A percentile compares a stretch with the other conserved stretches of the same genome.
These are phyloP conservation scores for Pholiota molesta DNA, from an alignment of 768 basidiomycete species.

Conservation along the genomic window DNA sequence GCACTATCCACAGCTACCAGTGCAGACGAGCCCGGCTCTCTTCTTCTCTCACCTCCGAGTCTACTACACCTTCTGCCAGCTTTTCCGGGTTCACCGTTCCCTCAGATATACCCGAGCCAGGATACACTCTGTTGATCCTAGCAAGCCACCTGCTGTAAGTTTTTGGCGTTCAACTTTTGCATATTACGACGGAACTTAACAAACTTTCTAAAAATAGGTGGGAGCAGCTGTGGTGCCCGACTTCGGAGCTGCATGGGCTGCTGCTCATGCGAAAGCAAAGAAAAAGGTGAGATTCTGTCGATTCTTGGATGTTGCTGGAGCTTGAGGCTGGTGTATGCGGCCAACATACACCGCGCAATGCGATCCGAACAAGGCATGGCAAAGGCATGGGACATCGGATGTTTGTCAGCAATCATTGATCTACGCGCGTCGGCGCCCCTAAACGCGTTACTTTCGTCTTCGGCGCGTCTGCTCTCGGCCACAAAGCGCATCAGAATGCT, in stretches of 20 bases:
- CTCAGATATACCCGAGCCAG: slow-evolving; percentile 51
- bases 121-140: slow-evolving; percentile 60
- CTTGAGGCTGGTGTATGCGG: not conserved
- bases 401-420: not conserved
- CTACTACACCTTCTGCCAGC: slow-evolving; percentile 5
- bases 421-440: not conserved
- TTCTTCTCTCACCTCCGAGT: not conserved
- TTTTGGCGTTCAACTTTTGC: not conserved
- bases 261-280: slow-evolving; percentile 62
- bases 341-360: not conserved
- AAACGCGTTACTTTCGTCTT: not conserved
- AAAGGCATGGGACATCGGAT: not conserved
- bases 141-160: slow-evolving; percentile 57
- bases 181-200: no score
- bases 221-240: slow-evolving; percentile 44
- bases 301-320: not conserved
- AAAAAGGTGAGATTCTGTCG: slow-evolving; percentile 41
- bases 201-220: slow-evolving; percentile 23
- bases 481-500: no score
- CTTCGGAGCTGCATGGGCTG: slow-evolving; percentile 58
- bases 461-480: not conserved
- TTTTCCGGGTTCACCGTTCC: slow-evolving; percentile 69
- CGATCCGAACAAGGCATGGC: not conserved
- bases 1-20: no score
- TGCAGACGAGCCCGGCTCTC: not conserved